These are phyloP conservation scores for Penicillium sp. DNA, from an alignment of 2,329 filamentous ascomycete genomes.

Conservation along the genomic window DNA sequence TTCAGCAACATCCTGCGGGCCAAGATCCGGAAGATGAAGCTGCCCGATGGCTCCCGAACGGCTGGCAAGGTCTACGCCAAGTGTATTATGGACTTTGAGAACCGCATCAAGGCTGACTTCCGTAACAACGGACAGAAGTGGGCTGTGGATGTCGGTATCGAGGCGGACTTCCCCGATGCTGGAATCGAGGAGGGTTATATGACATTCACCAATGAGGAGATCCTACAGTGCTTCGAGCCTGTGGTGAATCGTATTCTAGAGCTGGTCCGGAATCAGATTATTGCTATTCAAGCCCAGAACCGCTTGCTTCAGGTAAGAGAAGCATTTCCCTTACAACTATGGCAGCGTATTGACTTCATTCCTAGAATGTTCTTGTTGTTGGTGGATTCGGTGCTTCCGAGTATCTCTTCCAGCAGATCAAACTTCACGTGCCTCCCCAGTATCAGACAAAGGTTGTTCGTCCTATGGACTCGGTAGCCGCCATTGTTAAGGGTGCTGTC, in stretches of 20 bases:
- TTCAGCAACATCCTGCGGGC: slow-evolving; percentile 97
- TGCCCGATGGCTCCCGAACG: slow-evolving; percentile 93
- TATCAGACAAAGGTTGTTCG: slow-evolving; percentile 98
- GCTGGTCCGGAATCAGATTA: slow-evolving; percentile 96
- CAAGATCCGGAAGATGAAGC: slow-evolving; percentile 99
- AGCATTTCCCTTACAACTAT: background rate
- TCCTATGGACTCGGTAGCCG: slow-evolving; percentile 97
- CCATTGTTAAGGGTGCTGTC: slow-evolving; percentile 97
- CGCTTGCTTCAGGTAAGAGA: slow-evolving; percentile 71
- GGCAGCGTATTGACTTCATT: slow-evolving; percentile 17
- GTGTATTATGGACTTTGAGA: slow-evolving; percentile 99
- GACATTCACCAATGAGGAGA: slow-evolving; percentile 99
- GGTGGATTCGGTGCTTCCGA: slow-evolving; percentile 98
- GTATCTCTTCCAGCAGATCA: slow-evolving; percentile 99
- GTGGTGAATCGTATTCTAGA: slow-evolving; percentile 97
- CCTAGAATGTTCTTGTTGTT: slow-evolving; percentile 85
- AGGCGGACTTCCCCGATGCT: slow-evolving; percentile 95
- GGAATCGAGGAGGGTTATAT: slow-evolving; percentile 99
- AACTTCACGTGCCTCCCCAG: slow-evolving; percentile 94
- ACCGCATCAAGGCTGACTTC: slow-evolving; percentile 99
- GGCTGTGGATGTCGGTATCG: slow-evolving; percentile 98
- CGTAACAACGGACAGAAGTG: slow-evolving; percentile 98
- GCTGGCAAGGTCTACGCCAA: slow-evolving; percentile 98
- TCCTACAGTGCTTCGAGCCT: slow-evolving; percentile 97
- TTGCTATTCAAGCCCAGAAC: slow-evolving; percentile 97